phyloP scores from a whole-genome alignment of 2,329 filamentous ascomycete species.

The Arthrocladium fulminans region DNA sequence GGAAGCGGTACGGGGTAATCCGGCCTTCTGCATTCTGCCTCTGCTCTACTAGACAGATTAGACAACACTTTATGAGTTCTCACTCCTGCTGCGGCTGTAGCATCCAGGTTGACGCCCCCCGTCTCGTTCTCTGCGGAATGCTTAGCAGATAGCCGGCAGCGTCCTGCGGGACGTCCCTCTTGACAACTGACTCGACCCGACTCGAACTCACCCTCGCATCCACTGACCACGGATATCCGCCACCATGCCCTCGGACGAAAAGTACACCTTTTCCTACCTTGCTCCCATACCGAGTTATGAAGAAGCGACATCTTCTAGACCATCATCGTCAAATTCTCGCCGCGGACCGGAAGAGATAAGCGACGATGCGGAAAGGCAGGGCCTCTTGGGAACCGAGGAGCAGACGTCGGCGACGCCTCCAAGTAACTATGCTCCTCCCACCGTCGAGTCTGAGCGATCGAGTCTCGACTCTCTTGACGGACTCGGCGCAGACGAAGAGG shows the following conservation, averaged over 20 bases:
- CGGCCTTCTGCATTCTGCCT: no score
- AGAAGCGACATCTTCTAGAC: conserved; percentile 60
- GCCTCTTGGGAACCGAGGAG: conserved; percentile 49
- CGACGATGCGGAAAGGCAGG: conserved; percentile 67
- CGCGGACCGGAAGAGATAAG: conserved; percentile 52
- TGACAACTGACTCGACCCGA: neutral
- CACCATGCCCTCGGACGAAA: conserved; percentile 6
- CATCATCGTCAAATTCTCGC: conserved; percentile 41
- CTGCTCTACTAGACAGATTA: no score
- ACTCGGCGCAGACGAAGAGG: conserved; percentile 47
- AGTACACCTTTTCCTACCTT: conserved; percentile 7
- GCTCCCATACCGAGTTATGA: conserved; percentile 72
- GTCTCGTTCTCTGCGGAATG: neutral
- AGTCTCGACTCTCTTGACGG: conserved; percentile 50
- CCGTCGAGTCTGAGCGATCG: conserved; percentile 68
- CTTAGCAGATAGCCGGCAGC: neutral
- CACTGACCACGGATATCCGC: neutral
- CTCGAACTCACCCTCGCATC: neutral
- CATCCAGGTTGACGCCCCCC: no score
- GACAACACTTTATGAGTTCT: no score
- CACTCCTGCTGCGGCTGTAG: no score
- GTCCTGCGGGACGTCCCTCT: neutral
- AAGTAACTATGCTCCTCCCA: conserved; percentile 65
- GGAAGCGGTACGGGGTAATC: no score
- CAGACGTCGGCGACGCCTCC: conserved; percentile 35